Percentiles rank a stretch among this genome's conserved stretches.
These are phyloP conservation scores for Cucumis sativus DNA, from an alignment of 306 rosid genomes.

Conservation along the genomic window Cucumber_9930_V3 NC_026660.2:13992001-13992500, in stretches of 20 bases:
- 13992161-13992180: conserved; percentile 40
- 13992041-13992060: background rate
- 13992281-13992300: conserved; percentile 75
- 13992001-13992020: background rate
- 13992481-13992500: too few relatives aligned
- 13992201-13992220: conserved; percentile 88
- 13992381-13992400: background rate
- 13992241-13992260: conserved; percentile 90
- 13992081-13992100: background rate
- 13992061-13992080: background rate
- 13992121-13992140: background rate
- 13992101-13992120: background rate
- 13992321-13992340: conserved; percentile 12
- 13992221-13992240: conserved; percentile 92
- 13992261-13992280: conserved; percentile 97
- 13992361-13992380: background rate
- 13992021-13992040: background rate
- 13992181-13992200: conserved; percentile 82
- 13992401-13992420: too few relatives aligned
- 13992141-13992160: background rate
- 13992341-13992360: background rate
- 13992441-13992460: too few relatives aligned
- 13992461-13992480: too few relatives aligned
- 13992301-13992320: conserved; percentile 29
- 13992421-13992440: too few relatives aligned